Percentiles rank a stretch among this genome's conserved stretches.
Evolutionary conservation across 2,329 filamentous ascomycete species (phyloP).

Genomic region (Metarhizium rileyi): DNA sequence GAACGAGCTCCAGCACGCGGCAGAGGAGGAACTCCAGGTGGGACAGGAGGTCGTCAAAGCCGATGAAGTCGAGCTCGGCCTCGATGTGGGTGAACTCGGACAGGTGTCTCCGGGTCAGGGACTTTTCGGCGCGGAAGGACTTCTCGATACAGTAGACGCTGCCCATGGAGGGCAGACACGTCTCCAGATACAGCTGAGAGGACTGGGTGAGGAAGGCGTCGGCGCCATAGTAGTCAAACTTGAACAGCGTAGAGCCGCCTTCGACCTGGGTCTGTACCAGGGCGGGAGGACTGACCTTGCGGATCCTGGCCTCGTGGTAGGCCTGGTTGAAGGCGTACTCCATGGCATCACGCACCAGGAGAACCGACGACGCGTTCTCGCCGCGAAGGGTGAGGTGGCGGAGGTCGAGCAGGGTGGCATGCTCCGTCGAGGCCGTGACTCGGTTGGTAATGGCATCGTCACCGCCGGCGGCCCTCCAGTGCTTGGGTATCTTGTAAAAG

Average conservation of each 20-base stretch:
- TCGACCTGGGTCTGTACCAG: slow-evolving; percentile 95
- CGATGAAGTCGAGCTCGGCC: slow-evolving; percentile 92
- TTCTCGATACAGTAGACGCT: slow-evolving; percentile 98
- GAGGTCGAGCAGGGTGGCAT: slow-evolving; percentile 60
- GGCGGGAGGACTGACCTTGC: slow-evolving; percentile 80
- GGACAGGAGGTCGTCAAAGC: slow-evolving; percentile 75
- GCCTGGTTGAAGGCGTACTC: slow-evolving; percentile 71
- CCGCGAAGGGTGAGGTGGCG: slow-evolving; percentile 79
- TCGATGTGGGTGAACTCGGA: slow-evolving; percentile 97
- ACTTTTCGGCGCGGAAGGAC: slow-evolving; percentile 97
- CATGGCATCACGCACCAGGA: slow-evolving; percentile 76
- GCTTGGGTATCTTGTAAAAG: slow-evolving; percentile 70
- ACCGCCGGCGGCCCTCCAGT: slow-evolving; percentile 61
- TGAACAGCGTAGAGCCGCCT: slow-evolving; percentile 84
- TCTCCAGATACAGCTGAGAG: slow-evolving; percentile 95
- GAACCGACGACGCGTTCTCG: slow-evolving; percentile 72
- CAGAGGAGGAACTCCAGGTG: slow-evolving; percentile 86
- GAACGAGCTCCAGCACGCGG: slow-evolving; percentile 67
- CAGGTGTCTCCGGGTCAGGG: slow-evolving; percentile 83
- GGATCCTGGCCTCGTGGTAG: slow-evolving; percentile 67
- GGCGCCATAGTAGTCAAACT: slow-evolving; percentile 81
- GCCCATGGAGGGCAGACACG: slow-evolving; percentile 78
- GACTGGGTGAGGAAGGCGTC: slow-evolving; percentile 92
- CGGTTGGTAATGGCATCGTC: slow-evolving; percentile 87
- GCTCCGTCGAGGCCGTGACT: slow-evolving; percentile 45